Evolutionary conservation across 1,284 basidiomycete species (phyloP), one percentile per base, ranked within the genome.

Genomic region (Leccinum griseonigrum): DNA sequence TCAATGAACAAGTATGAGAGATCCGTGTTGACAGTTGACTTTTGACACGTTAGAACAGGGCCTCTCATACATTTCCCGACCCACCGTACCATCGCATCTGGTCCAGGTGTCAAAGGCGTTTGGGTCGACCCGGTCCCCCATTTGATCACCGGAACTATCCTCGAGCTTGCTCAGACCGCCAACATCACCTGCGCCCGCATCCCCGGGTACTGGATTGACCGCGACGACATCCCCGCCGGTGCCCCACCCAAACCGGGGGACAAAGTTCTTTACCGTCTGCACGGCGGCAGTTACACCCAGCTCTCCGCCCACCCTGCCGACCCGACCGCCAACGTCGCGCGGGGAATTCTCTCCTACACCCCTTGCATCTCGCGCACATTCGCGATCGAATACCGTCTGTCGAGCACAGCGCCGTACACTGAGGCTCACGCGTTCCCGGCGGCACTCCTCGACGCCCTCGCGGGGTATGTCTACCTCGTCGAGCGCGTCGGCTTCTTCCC

Each of bases 381-480:
- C 61, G 72, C 75, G 1, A 59, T 80, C 50, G 80, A 83, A 62
- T 83, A 83, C 63, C 74, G 79, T 3, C 64, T 81, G 16, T 75
- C 76, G 13, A 68, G 66, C 8, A 65, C 66, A 0, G 59, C 68
- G 2, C 76, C 77, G 1, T 69, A 67, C 50, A 54, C 59, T 1
- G 32, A 62, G 0, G 59, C 58, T 1, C 70, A 77, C 43, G 69
- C 82, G 0, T 87, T 85, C 71, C 85, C 86, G 0, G 74, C 83
- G 0, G 82, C 83, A 1, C 76, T 87, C 0, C 66, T 86, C 38
- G 85, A 87, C 61, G 80, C 78, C 0, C 69, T 86, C 10, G 78
- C 82, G 0, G 81, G 81, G 0, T 88, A 86, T 64, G 63, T 74
- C 28, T 81, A 85, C 67, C 77, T 87, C 8, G 76, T 85, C 32